Base-by-base conservation (phyloP, 345 rosid genomes). In the Camelina hispida region DNA sequence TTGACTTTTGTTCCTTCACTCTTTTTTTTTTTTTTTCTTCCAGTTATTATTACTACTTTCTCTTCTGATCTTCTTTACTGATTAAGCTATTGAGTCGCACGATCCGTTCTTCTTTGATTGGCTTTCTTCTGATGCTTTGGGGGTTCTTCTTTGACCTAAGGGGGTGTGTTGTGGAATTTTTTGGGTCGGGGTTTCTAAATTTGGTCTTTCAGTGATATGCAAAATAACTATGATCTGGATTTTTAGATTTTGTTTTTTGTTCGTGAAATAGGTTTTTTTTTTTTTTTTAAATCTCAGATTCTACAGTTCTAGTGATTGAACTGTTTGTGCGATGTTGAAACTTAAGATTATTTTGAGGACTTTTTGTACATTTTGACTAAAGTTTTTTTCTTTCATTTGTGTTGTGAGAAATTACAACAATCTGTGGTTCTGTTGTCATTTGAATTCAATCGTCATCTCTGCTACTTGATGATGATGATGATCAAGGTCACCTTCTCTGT, bases 1-100 rank as follows among this genome's bases (percentile, higher is more conserved):
- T 74, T 77, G 72, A 65, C 72, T 71, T 16, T 77, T 56, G 46
- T 48, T 71, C n/a, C 3, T 54, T 76, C 65, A 55, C 66, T 54
- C 34, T 53, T 42, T 14, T 15, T 40, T 42, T 57, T 12, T 3
- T 34, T 13, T 1, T 8, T 5, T n/a, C n/a, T n/a, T n/a, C n/a
- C 22, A 20, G 28, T 8, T 5, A 5, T 25, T 7, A 6, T 2
- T 34, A 53, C 43, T 15, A n/a, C 32, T 65, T 42, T 40, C 16
- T 50, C 30, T 3, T 46, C 42, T 32, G 62, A 65, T 71, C 67
- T 28, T 77, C 22, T 42, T 35, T 30, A 17, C 14, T 70, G 57
- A 7, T 48, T 69, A 43, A 3, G 59, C 28, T 62, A 15, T 69
- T 78, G 64, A 71, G 51, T 66, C 73, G 68, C 34, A 9, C 46